Conservation (phyloP, 2,329 filamentous ascomycete species). For the Microascus cirrosus region DNA sequence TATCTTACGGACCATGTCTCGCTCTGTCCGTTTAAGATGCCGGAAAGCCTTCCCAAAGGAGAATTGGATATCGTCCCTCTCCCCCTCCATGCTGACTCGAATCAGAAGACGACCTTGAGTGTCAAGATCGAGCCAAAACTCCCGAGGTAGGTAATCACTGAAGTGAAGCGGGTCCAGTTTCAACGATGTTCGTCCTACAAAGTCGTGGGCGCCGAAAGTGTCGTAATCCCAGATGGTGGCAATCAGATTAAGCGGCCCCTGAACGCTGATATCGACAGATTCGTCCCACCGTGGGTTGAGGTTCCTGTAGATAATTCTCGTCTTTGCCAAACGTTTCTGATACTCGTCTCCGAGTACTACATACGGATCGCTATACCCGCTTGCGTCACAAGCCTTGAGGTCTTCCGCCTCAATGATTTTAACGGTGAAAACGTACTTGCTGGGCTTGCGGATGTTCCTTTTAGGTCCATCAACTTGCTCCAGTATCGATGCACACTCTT, state of each 20-base stretch:
- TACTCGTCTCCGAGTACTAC: conserved; percentile 96
- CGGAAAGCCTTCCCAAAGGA: conserved; percentile 97
- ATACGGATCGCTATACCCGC: conserved; percentile 89
- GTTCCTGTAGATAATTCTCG: conserved; percentile 78
- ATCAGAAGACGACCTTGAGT: conserved; percentile 85
- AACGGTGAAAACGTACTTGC: conserved; percentile 95
- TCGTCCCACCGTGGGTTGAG: conserved; percentile 97
- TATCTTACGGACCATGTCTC: conserved; percentile 96
- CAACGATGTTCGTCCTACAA: conserved; percentile 89
- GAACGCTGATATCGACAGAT: conserved; percentile 89
- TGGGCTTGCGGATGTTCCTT: conserved; percentile 51
- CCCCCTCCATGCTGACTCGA: conserved; percentile 95
- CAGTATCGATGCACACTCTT: conserved; percentile 76
- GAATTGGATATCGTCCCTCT: conserved; percentile 96
- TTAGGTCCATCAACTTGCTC: conserved; percentile 62
- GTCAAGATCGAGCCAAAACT: conserved; percentile 96
- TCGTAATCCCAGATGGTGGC: conserved; percentile 99
- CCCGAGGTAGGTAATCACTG: conserved; percentile 85
- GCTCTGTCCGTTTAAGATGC: conserved; percentile 85
- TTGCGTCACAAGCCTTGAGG: conserved; percentile 93
- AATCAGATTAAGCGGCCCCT: conserved; percentile 84
- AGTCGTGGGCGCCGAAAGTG: conserved; percentile 93
- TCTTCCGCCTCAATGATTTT: conserved; percentile 98
- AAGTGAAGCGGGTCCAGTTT: conserved; percentile 98
- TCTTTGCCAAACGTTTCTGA: conserved; percentile 92